Evolutionary conservation across 2,329 filamentous ascomycete genomes (phyloP), one percentile per base, ranked within the genome.

Genomic region (Talaromyces verruculosus): DNA sequence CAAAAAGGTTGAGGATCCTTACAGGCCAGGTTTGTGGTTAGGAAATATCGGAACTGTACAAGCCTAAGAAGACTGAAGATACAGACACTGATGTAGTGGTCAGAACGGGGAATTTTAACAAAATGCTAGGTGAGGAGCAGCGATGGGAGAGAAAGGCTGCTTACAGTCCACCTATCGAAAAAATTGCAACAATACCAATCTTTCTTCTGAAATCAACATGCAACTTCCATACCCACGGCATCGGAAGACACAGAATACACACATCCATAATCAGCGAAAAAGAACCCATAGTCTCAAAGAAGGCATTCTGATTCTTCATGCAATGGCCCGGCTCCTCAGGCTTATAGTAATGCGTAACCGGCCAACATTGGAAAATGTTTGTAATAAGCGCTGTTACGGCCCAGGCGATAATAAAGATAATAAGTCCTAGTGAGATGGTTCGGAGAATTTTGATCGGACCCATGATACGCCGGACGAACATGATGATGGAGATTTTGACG

Each of bases 61-160:
- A 60, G 57, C 22, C 57, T n/a, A 15, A 60, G 57, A 43, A 60
- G 57, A 43, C 57, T 60, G 39, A 60, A 60, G 17, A 60, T 43
- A 35, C 57, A 60, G 33, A 60, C 57, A 13, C 57, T 60, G 25
- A 41, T 55, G 35, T n/a, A 55, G 22, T 5, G 15, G 22, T 55
- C 51, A 55, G 51, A 22, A 41, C 25, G 17, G 51, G 2, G 28
- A 11, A 13, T 25, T 13, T 41, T 41, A 4, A 41, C 13, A n/a
- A 30, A 55, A 33, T 17, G 30, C 13, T 30, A 33, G 25, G 22
- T 2, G 51, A 33, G 51, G 25, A 13, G 22, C 10, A 33, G 25
- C 22, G 3, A 33, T 5, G 2, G 19, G 19, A 4, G 25, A 25
- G 25, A 25, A 4, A 25, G 25, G 3, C 15, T n/a, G 25, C 51